Conservation (phyloP, 805 yeast genomes). For the Barnettozyma vustinii region DNA sequence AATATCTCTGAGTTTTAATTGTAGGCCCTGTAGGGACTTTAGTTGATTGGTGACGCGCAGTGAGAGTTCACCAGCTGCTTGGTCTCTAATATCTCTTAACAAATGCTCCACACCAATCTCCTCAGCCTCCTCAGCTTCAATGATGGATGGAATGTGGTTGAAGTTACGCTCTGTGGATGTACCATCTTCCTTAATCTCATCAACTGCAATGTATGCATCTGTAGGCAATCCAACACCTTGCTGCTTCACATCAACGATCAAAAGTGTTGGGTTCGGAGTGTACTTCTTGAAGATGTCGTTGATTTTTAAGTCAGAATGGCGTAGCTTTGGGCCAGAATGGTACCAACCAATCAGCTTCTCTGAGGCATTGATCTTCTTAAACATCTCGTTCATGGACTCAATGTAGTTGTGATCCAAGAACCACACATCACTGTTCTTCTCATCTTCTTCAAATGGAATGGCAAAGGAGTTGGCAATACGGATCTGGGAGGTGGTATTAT, state of each 20-base stretch:
- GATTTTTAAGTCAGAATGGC: conserved; percentile 82
- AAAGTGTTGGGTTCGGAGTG: conserved; percentile 71
- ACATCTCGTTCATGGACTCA: conserved; percentile 96
- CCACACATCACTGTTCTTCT: conserved; percentile 88
- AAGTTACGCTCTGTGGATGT: conserved; percentile 89
- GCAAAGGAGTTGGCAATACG: conserved; percentile 92
- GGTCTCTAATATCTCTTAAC: conserved; percentile 90
- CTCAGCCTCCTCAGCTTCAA: conserved; percentile 98
- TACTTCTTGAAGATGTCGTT: conserved; percentile 86
- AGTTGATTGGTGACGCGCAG: conserved; percentile 84
- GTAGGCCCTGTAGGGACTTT: conserved; percentile 81
- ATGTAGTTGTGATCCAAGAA: conserved; percentile 94
- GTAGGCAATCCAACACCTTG: conserved; percentile 79
- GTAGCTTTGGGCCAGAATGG: conserved; percentile 93
- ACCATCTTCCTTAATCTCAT: conserved; percentile 95
- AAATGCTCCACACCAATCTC: conserved; percentile 98
- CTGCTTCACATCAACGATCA: conserved; percentile 90
- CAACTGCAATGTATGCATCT: conserved; percentile 89
- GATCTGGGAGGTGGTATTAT: conserved; percentile 44
- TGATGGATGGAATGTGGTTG: conserved; percentile 84
- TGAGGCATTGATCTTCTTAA: conserved; percentile 94
- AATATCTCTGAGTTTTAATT: conserved; percentile 71
- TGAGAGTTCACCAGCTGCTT: conserved; percentile 90
- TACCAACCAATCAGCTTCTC: conserved; percentile 99
- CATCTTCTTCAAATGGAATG: conserved; percentile 97